Percentiles rank a stretch among this genome's conserved stretches.
These are phyloP conservation scores for Diaporthe nobilis DNA, from an alignment of 2,329 filamentous ascomycete species.

Conservation along the genomic window DNA sequence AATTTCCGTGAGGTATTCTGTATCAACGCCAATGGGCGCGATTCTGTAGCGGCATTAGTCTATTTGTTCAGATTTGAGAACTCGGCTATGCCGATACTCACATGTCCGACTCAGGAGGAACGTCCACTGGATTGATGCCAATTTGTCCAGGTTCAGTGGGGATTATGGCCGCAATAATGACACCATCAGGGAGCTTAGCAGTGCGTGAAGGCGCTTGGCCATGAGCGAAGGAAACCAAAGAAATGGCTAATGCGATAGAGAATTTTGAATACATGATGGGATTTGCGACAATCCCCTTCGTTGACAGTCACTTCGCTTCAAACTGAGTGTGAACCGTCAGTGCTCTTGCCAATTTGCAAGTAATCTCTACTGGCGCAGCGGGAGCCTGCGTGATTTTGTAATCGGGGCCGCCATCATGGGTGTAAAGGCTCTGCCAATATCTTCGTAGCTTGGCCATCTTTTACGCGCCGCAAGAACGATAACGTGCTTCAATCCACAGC, in stretches of 20 bases:
- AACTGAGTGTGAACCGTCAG: constrained; percentile 8
- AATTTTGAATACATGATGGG: constrained; percentile 15
- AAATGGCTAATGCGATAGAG: constrained; percentile 4
- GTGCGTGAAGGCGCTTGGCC: constrained; percentile 16
- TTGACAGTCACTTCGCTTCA: constrained; percentile 11
- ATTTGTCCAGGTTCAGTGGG: constrained; percentile 20
- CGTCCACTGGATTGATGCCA: constrained; percentile 20
- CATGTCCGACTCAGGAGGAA: constrained; percentile 18
- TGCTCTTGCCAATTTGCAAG: constrained; percentile 19
- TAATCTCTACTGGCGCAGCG: constrained; percentile 2
- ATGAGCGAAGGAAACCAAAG: constrained; percentile 13
- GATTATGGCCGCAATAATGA: constrained; percentile 7
- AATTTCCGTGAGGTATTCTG: constrained; percentile 11
- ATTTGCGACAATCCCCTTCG: neutral
- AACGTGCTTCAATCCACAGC: neutral
- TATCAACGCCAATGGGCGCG: constrained; percentile 17
- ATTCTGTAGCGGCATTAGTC: constrained; percentile 14
- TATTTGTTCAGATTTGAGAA: constrained; percentile 13
- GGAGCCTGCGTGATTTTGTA: constrained; percentile 9
- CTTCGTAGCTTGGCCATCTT: constrained; percentile 2
- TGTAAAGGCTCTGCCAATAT: constrained; percentile 15
- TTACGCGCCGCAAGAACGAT: neutral
- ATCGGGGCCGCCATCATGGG: constrained; percentile 12
- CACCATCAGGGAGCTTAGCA: constrained; percentile 5
- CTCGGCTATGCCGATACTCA: constrained; percentile 1